Conservation (phyloP, 176 grass and related monocot species). For the Musa beccarii region DNA sequence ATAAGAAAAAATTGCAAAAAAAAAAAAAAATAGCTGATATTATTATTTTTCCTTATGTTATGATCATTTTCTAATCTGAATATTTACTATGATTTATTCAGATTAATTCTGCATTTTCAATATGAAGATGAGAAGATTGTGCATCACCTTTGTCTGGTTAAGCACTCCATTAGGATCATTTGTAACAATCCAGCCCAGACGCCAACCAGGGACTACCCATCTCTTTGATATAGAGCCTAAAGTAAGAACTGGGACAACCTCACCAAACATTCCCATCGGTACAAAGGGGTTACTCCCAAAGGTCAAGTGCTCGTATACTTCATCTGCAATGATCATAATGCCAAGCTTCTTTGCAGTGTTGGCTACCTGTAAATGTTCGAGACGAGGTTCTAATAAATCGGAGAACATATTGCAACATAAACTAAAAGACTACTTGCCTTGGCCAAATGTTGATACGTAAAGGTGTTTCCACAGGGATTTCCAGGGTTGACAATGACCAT, state of each 20-base stretch:
- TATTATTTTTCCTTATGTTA: too few species aligned
- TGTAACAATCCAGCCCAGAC: slow-evolving; percentile 69
- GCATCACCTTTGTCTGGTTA: slow-evolving; percentile 46
- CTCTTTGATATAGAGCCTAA: slow-evolving; percentile 79
- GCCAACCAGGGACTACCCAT: slow-evolving; percentile 87
- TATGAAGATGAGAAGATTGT: too few species aligned
- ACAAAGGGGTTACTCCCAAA: slow-evolving; percentile 63
- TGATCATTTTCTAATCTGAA: too few species aligned
- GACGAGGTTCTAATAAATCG: not conserved
- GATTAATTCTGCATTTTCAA: too few species aligned
- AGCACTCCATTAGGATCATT: slow-evolving; percentile 53
- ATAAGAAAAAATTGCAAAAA: too few species aligned
- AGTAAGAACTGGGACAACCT: slow-evolving; percentile 56
- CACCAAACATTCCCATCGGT: slow-evolving; percentile 57
- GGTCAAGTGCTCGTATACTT: slow-evolving; percentile 60
- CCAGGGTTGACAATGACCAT: slow-evolving; percentile 68
- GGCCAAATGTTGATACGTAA: slow-evolving; percentile 51
- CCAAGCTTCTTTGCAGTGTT: slow-evolving; percentile 56
- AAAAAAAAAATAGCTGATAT: too few species aligned
- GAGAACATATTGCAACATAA: too few species aligned
- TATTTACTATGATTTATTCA: too few species aligned
- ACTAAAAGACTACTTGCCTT: slow-evolving; percentile 22
- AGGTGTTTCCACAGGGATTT: slow-evolving; percentile 76
- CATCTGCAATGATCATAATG: slow-evolving; percentile 60
- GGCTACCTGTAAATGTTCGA: slow-evolving; percentile 34